Evolutionary conservation across 257 asterid genomes (phyloP).

Genomic region (Pogostemon cablin): DNA sequence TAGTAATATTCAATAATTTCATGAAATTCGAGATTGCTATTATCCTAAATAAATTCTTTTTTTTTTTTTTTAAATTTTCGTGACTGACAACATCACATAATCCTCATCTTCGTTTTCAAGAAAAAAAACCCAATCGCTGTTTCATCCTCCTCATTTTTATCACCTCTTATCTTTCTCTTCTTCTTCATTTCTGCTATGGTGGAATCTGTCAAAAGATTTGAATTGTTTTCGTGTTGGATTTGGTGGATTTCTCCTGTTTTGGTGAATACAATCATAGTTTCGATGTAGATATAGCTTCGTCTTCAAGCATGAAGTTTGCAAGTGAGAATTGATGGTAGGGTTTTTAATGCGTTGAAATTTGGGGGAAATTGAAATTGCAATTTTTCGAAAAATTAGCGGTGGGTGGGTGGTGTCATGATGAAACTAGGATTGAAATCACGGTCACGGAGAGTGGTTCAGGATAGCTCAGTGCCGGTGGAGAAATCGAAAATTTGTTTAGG

Average conservation of each 20-base stretch:
- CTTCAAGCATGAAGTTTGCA: constrained; percentile 15
- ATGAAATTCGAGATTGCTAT: not conserved
- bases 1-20: not conserved
- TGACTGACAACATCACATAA: constrained; percentile 16
- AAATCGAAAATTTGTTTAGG: constrained; percentile 34
- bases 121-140: not conserved
- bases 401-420: constrained; percentile 45
- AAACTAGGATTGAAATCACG: constrained; percentile 68
- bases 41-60: constrained; percentile 11
- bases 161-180: not conserved
- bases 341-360: constrained; percentile 1
- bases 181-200: not conserved
- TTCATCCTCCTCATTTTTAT: constrained; percentile 3
- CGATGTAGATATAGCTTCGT: constrained; percentile 11
- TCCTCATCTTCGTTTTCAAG: constrained; percentile 13
- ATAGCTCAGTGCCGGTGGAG: constrained; percentile 66
- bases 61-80: constrained; percentile 7
- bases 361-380: constrained; percentile 7
- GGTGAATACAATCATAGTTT: constrained; percentile 14
- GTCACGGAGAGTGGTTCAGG: constrained; percentile 75
- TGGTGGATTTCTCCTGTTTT: constrained; percentile 22
- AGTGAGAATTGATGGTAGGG: constrained; percentile 20
- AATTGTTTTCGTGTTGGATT: not conserved
- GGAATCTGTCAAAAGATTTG: constrained; percentile 4
- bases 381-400: constrained; percentile 19